Percentiles rank a stretch among this genome's conserved stretches.
These are phyloP conservation scores for Hydrangea macrophylla DNA, from an alignment of 148 eudicot species.

Conservation along the genomic window DNA sequence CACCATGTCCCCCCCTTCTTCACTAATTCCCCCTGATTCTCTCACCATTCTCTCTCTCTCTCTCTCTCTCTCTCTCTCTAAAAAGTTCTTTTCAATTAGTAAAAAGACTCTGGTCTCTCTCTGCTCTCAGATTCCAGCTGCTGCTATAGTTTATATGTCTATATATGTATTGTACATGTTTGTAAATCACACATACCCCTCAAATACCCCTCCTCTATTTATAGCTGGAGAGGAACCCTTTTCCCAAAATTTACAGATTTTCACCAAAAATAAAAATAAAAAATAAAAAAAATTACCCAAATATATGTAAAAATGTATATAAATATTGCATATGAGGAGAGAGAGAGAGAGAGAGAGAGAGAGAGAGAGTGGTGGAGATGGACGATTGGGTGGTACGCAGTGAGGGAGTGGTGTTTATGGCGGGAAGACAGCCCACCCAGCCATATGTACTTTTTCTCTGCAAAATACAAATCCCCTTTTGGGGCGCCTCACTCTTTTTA, in stretches of 20 bases:
- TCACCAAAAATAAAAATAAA: neutral
- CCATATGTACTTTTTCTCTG: conserved; percentile 11
- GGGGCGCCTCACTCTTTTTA: neutral
- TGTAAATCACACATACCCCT: conserved; percentile 12
- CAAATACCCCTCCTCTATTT: conserved; percentile 10
- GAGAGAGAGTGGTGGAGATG: conserved; percentile 3
- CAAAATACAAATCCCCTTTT: neutral
- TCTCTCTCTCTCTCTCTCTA: conserved; percentile 10
- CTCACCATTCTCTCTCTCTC: conserved; percentile 14
- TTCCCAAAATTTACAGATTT: neutral
- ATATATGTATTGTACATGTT: conserved; percentile 2
- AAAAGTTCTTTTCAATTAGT: too few species aligned
- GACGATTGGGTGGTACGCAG: conserved; percentile 13
- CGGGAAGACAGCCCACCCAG: conserved; percentile 24
- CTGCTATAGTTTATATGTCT: neutral
- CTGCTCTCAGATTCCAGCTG: neutral
- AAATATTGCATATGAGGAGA: neutral
- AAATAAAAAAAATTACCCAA: too few species aligned
- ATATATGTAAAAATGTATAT: neutral
- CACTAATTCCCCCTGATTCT: neutral
- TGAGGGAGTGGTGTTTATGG: conserved; percentile 14
- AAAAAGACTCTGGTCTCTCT: neutral
- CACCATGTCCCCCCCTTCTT: conserved; percentile 14
- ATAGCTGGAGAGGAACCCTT: neutral
- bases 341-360: conserved; percentile 9